phyloP scores from a whole-genome alignment of 176 grass and related monocot species.

The Coix lacrymajobi region DNA sequence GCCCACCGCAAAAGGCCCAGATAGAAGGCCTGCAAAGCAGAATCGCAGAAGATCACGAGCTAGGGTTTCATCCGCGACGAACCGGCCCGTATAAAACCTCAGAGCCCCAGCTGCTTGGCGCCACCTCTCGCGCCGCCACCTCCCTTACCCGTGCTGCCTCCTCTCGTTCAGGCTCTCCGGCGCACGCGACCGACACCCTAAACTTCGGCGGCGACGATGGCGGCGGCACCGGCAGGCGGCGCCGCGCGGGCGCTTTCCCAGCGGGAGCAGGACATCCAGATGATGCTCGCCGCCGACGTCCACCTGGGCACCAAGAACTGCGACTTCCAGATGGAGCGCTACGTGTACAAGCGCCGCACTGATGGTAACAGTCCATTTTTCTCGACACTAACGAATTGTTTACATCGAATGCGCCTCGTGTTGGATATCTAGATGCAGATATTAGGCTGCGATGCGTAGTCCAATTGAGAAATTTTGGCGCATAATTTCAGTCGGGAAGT shows the following conservation, averaged over 20 bases:
- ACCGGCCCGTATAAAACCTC: conserved; percentile 42
- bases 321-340: conserved; percentile 99
- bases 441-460: no score
- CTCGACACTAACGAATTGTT: neutral
- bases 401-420: no score
- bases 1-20: neutral
- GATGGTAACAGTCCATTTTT: conserved; percentile 47
- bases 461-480: neutral
- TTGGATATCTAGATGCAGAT: neutral
- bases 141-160: no score
- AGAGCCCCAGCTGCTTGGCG: neutral
- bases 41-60: conserved; percentile 12
- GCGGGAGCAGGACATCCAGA: conserved; percentile 76
- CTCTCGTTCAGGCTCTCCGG: neutral
- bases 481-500: neutral
- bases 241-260: conserved; percentile 38
- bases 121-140: conserved; percentile 17
- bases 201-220: conserved; percentile 9
- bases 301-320: conserved; percentile 98
- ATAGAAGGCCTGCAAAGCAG: neutral
- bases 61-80: conserved; percentile 40
- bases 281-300: conserved; percentile 88
- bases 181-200: conserved; percentile 8
- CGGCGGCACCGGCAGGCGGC: conserved; percentile 22
- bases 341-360: conserved; percentile 63